Evolutionary conservation across 768 basidiomycete species (phyloP).

Genomic region (Pleurotus pulmonarius): DNA sequence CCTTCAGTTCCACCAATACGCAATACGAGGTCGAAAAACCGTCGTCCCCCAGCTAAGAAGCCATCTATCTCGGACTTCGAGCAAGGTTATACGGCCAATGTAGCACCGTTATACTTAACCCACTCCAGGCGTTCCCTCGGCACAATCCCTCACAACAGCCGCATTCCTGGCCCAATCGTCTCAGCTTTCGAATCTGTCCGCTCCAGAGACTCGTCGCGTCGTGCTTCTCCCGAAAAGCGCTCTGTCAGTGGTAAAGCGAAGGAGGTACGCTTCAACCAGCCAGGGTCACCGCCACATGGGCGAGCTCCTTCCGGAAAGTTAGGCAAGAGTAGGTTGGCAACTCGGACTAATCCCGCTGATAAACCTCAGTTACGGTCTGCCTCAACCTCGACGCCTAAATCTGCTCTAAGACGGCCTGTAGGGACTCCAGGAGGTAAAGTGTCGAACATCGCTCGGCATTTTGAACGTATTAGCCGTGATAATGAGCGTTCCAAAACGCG

Average conservation of each 20-base stretch:
- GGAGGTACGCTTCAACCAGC: slow-evolving; percentile 40
- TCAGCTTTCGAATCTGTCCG: slow-evolving; percentile 33
- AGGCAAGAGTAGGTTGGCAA: slow-evolving; percentile 14
- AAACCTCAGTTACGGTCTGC: slow-evolving; percentile 41
- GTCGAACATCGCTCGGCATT: slow-evolving; percentile 85
- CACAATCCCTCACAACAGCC: slow-evolving; percentile 30
- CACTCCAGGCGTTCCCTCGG: slow-evolving; percentile 44
- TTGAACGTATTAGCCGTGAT: slow-evolving; percentile 79
- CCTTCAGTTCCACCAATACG: slow-evolving; percentile 32
- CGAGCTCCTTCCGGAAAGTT: slow-evolving; percentile 32
- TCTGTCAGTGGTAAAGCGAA: slow-evolving; percentile 26
- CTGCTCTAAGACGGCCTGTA: slow-evolving; percentile 51
- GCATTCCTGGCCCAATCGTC: slow-evolving; percentile 52
- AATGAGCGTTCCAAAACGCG: slow-evolving; percentile 71
- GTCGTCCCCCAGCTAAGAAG: slow-evolving; percentile 45
- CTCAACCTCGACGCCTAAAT: slow-evolving; percentile 39
- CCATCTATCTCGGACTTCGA: slow-evolving; percentile 83
- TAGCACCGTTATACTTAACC: slow-evolving; percentile 73
- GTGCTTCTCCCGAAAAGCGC: slow-evolving; percentile 74
- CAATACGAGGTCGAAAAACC: slow-evolving; percentile 41
- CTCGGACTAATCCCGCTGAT: slow-evolving; percentile 29
- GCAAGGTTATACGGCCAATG: slow-evolving; percentile 88
- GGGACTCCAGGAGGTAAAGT: slow-evolving; percentile 64
- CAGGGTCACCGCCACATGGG: slow-evolving; percentile 40
- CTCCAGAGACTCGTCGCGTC: slow-evolving; percentile 59